Evolutionary conservation across 1,284 basidiomycete species (phyloP), one percentile per base, ranked within the genome.

Genomic region (Marasmius oreades): DNA sequence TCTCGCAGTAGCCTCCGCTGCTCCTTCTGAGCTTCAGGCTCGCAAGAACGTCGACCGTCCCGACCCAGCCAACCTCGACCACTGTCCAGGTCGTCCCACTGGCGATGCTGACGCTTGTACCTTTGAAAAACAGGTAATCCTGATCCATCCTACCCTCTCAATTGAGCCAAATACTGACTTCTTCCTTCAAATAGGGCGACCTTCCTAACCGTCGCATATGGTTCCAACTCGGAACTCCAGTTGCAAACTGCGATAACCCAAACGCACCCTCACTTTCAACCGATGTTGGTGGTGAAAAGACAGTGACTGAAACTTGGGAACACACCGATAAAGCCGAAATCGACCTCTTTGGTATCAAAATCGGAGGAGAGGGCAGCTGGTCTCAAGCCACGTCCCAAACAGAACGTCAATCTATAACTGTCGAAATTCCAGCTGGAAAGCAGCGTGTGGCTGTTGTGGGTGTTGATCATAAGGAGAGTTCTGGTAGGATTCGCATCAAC

Each of bases 261-360:
- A 47, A 47, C 26, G 45, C 45, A 47, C 45, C 45, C 18, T 7
- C 6, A 18, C 6, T 51, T 3, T n/a, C n/a, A 16, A 51, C 50
- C 14, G 23, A 34, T 3, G 50, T 51, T 20, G 50, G 50, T 20
- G 50, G 50, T 20, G 50, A 51, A 28, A 5, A 11, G 3, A 47
- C 45, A 18, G 28, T 14, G 22, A 47, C 45, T 8, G 45, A 47
- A 6, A 47, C 50, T 8, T 37, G 34, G 50, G 31, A 24, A n/a
- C 50, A 51, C 50, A 51, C 28, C 50, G 31, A 51, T 31, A 51
- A 37, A n/a, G 50, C 50, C 31, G 28, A 34, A 31, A 51, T 51
- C 31, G 24, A 51, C 50, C 50, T 51, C 31, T 18, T 51, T 20
- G 50, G 50, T 18, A 51, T 51, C 50, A 51, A 51, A 18, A 51